Percentiles rank a stretch among this genome's conserved stretches.
Evolutionary conservation across 306 rosid species (phyloP).

Genomic region (Glycine latifolia): DNA sequence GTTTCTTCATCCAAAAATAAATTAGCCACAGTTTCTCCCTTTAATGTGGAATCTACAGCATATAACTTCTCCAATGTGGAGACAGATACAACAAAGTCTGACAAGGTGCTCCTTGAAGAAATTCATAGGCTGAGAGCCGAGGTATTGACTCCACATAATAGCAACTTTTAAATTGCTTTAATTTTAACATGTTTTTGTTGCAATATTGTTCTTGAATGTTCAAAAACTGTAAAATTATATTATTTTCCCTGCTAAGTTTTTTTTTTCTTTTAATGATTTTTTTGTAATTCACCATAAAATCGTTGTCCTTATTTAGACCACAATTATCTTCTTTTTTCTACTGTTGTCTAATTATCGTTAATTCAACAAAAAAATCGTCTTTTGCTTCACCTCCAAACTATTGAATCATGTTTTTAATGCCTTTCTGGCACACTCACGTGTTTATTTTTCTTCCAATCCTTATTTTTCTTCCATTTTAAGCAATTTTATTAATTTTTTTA

Average conservation of each 20-base stretch:
- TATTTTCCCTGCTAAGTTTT: too few species aligned
- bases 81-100: conserved; percentile 50
- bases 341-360: neutral
- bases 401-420: neutral
- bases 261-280: too few species aligned
- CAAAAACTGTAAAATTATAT: neutral
- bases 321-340: neutral
- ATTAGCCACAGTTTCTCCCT: conserved; percentile 43
- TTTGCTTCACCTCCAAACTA: neutral
- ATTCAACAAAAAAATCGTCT: neutral
- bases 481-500: neutral
- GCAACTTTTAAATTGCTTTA: neutral
- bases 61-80: conserved; percentile 40
- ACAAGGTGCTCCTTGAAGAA: conserved; percentile 70
- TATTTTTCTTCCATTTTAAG: neutral
- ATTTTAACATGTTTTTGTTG: neutral
- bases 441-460: neutral
- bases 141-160: conserved; percentile 52
- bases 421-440: neutral
- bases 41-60: conserved; percentile 41
- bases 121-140: conserved; percentile 65
- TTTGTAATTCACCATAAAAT: neutral
- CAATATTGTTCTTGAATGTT: neutral
- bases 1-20: conserved; percentile 49
- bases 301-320: neutral